Conservation (phyloP, 1,284 basidiomycete species). For the Ustilago tritici region DNA sequence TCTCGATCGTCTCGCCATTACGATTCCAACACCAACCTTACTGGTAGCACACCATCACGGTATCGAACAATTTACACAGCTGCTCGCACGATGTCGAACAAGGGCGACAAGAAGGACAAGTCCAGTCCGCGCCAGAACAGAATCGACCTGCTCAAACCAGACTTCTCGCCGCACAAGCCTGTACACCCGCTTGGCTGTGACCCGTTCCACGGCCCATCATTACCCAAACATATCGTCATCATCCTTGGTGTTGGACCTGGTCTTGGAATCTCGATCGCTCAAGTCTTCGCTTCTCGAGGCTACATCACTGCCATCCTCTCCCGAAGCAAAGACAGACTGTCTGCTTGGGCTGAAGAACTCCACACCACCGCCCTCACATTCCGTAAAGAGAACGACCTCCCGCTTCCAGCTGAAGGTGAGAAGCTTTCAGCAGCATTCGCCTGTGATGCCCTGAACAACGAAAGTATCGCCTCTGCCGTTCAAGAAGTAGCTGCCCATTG, state of each 20-base stretch:
- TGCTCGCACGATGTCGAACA: neutral
- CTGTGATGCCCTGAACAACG: conserved; percentile 54
- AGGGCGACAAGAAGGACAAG: neutral
- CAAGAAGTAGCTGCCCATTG: conserved; percentile 28
- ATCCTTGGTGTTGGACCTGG: conserved; percentile 60
- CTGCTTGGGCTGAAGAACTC: conserved; percentile 40
- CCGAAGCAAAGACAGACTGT: conserved; percentile 44
- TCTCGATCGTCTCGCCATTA: no score
- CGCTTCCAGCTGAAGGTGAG: neutral
- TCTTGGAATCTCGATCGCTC: conserved; percentile 52
- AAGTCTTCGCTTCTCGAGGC: conserved; percentile 51
- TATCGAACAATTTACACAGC: neutral
- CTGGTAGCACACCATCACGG: neutral
- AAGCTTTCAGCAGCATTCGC: conserved; percentile 46
- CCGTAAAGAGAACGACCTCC: conserved; percentile 11
- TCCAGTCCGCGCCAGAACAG: conserved; percentile 30
- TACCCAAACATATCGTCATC: conserved; percentile 48
- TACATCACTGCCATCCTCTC: conserved; percentile 59
- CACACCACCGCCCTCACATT: conserved; percentile 27
- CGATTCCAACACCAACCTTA: no score
- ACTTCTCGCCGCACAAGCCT: conserved; percentile 32
- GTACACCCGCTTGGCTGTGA: conserved; percentile 39
- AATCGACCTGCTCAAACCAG: conserved; percentile 41
- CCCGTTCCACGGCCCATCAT: conserved; percentile 45
- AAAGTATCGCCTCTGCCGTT: conserved; percentile 31